phyloP scores from a whole-genome alignment of 352 stramenopile genomes.

The Globisporangium perplexum region DNA sequence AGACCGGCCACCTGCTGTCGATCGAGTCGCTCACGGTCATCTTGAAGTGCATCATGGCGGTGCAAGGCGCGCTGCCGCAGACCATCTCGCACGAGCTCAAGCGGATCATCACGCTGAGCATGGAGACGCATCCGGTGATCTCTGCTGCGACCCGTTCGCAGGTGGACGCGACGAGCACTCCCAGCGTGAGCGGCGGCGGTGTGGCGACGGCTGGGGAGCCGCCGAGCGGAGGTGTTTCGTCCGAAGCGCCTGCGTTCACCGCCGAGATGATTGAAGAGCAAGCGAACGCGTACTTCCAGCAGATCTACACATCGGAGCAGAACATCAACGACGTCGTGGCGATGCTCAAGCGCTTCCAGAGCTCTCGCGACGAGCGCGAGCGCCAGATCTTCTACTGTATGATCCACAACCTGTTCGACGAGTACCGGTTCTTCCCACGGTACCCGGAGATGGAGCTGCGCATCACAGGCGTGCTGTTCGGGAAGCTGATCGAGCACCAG shows the following conservation, averaged over 20 bases:
- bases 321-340: constrained; percentile 97
- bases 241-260: constrained; percentile 49
- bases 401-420: constrained; percentile 99
- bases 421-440: constrained; percentile 99
- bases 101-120: constrained; percentile 74
- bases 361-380: constrained; percentile 92
- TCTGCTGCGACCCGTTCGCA: constrained; percentile 50
- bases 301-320: constrained; percentile 98
- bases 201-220: constrained; percentile 8
- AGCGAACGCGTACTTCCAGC: constrained; percentile 98
- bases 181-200: neutral
- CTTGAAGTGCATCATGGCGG: constrained; percentile 77
- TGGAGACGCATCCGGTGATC: constrained; percentile 81
- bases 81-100: constrained; percentile 78
- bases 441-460: constrained; percentile 99
- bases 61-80: constrained; percentile 60
- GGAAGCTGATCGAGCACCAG: constrained; percentile 98
- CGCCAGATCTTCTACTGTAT: constrained; percentile 99
- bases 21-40: constrained; percentile 82
- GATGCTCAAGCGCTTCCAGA: constrained; percentile 98
- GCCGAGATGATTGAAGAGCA: constrained; percentile 98
- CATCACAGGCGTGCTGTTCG: constrained; percentile 98
- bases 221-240: constrained; percentile 5
- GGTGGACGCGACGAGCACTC: constrained; percentile 20
- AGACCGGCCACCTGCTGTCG: constrained; percentile 74